Evolutionary conservation across 345 rosid genomes (phyloP).

Genomic region (Camelina laxa): DNA sequence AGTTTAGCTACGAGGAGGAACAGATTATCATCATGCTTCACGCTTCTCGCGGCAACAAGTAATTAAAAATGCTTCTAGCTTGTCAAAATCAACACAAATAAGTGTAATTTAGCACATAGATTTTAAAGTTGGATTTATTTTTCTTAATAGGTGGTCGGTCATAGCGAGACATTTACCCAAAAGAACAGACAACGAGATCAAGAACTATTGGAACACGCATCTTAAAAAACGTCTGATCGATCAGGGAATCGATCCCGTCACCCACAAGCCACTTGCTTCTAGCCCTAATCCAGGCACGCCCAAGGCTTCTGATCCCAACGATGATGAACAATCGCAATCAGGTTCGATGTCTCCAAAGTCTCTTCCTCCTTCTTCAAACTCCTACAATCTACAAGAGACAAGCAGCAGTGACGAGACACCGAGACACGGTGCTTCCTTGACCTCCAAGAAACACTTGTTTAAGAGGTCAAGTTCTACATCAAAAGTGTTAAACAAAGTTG

Average conservation of each 20-base stretch:
- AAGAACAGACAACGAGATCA: slow-evolving; percentile 71
- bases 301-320: slow-evolving; percentile 12
- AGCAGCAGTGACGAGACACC: slow-evolving; percentile 18
- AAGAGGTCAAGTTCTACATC: slow-evolving; percentile 32
- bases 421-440: slow-evolving; percentile 31
- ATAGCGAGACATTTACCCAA: slow-evolving; percentile 68
- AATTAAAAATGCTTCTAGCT: slow-evolving; percentile 5
- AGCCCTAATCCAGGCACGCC: background rate
- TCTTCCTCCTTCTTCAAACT: slow-evolving; percentile 25
- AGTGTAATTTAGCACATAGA: background rate
- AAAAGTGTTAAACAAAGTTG: slow-evolving; percentile 41
- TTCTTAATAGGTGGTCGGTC: slow-evolving; percentile 61
- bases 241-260: slow-evolving; percentile 76
- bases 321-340: slow-evolving; percentile 29
- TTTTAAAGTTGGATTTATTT: background rate
- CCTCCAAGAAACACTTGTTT: slow-evolving; percentile 21
- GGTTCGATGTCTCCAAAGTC: slow-evolving; percentile 28
- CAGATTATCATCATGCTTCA: slow-evolving; percentile 52
- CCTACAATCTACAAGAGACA: slow-evolving; percentile 7
- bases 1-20: slow-evolving; percentile 49
- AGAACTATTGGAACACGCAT: slow-evolving; percentile 73
- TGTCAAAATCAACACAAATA: background rate
- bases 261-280: slow-evolving; percentile 57
- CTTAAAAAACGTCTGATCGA: slow-evolving; percentile 67
- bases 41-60: slow-evolving; percentile 54